These are phyloP conservation scores for Leucaena leucocephala DNA, from an alignment of 306 rosid genomes.

Conservation along the genomic window DNA sequence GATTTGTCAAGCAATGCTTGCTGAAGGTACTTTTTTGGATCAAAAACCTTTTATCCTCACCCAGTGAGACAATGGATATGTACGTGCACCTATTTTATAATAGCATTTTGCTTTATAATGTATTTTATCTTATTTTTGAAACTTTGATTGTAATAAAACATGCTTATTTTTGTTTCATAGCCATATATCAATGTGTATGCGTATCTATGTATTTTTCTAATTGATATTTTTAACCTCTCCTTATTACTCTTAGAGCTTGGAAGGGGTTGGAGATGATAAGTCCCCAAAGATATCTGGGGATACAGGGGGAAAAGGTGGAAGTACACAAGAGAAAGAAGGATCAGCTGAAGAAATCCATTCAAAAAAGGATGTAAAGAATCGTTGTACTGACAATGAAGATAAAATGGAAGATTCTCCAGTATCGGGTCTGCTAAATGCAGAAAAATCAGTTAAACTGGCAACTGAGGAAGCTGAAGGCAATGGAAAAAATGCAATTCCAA, in stretches of 20 bases:
- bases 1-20: slow-evolving; percentile 77
- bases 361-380: slow-evolving; percentile 53
- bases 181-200: slow-evolving; percentile 6
- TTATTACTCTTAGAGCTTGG: slow-evolving; percentile 63
- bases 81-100: not conserved
- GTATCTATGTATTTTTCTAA: not conserved
- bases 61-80: not conserved
- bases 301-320: slow-evolving; percentile 50
- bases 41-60: slow-evolving; percentile 25
- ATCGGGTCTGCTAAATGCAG: slow-evolving; percentile 63
- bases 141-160: slow-evolving; percentile 5
- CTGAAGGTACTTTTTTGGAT: slow-evolving; percentile 54
- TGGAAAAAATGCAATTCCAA: slow-evolving; percentile 55
- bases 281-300: slow-evolving; percentile 55
- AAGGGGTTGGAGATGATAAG: slow-evolving; percentile 60
- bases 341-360: slow-evolving; percentile 48
- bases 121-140: slow-evolving; percentile 7
- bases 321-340: slow-evolving; percentile 49
- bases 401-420: slow-evolving; percentile 83
- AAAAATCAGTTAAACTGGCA: slow-evolving; percentile 49
- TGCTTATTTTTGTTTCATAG: not conserved
- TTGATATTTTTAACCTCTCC: not conserved
- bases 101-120: slow-evolving; percentile 17
- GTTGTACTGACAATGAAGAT: slow-evolving; percentile 55
- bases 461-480: slow-evolving; percentile 49